Conservation (phyloP, 495 filamentous ascomycete genomes). For the Recurvomyces mirabilis region DNA sequence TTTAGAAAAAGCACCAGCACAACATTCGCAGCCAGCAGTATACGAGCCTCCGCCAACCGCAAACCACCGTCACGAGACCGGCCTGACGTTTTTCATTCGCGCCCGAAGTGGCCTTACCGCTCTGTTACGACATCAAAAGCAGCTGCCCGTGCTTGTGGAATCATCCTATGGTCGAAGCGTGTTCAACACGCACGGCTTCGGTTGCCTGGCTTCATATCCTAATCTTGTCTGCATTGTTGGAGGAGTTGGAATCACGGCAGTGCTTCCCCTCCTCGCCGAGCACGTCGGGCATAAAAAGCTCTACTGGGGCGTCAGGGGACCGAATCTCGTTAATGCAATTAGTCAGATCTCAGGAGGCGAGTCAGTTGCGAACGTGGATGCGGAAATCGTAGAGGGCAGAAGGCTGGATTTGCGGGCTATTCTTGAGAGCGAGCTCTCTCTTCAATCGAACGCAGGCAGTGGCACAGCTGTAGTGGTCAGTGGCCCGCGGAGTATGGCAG, state of each 20-base stretch:
- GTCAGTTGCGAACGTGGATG: not conserved
- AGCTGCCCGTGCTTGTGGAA: not conserved
- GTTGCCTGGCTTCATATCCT: conserved; percentile 11
- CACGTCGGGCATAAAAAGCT: not conserved
- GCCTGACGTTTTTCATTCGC: not conserved
- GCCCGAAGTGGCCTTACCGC: not conserved
- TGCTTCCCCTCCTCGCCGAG: conserved; percentile 22
- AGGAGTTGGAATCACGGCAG: conserved; percentile 36
- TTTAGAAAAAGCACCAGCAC: not conserved
- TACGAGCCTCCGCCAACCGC: not conserved
- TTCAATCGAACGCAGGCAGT: not conserved
- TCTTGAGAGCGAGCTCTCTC: not conserved
- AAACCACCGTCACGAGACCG: not conserved
- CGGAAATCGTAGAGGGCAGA: not conserved
- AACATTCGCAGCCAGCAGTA: not conserved
- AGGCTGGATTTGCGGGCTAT: not conserved
- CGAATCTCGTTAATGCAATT: not conserved
- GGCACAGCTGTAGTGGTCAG: not conserved
- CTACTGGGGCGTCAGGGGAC: not conserved
- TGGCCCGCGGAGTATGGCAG: not conserved
- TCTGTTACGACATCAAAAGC: not conserved
- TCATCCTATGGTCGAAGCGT: not conserved
- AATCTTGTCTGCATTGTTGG: conserved; percentile 35
- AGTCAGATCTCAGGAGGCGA: not conserved
- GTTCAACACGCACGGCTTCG: not conserved